Percentiles rank a stretch among this genome's conserved stretches.
These are phyloP conservation scores for Solanum dulcamara DNA, from an alignment of 257 asterid genomes.

Conservation along the genomic window DNA sequence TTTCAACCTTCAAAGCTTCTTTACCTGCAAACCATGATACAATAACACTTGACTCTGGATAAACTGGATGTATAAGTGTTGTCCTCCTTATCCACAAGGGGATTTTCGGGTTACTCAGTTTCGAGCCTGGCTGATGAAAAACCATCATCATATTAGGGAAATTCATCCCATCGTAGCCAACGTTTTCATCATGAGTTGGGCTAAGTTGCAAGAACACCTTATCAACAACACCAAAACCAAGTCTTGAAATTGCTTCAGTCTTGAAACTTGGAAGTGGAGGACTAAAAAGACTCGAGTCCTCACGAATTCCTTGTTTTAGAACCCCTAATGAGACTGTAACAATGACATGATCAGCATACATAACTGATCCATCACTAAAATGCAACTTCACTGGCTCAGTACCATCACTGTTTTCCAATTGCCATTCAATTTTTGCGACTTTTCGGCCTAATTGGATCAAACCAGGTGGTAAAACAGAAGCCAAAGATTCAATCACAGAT, in stretches of 20 bases:
- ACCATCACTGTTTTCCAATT: not conserved
- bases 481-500: slow-evolving; percentile 41
- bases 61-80: slow-evolving; percentile 42
- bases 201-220: slow-evolving; percentile 53
- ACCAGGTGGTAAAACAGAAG: slow-evolving; percentile 61
- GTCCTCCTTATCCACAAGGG: slow-evolving; percentile 78
- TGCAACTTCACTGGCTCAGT: slow-evolving; percentile 53
- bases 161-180: not conserved
- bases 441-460: slow-evolving; percentile 44
- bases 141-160: slow-evolving; percentile 50
- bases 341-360: slow-evolving; percentile 67
- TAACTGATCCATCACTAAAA: slow-evolving; percentile 48
- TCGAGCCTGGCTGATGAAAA: slow-evolving; percentile 36
- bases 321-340: slow-evolving; percentile 81
- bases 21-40: slow-evolving; percentile 78
- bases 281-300: slow-evolving; percentile 31
- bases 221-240: slow-evolving; percentile 79
- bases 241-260: slow-evolving; percentile 47
- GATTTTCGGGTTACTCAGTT: slow-evolving; percentile 22
- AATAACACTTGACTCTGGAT: slow-evolving; percentile 34
- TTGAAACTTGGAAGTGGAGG: slow-evolving; percentile 62
- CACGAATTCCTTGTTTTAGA: slow-evolving; percentile 40
- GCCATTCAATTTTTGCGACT: slow-evolving; percentile 62
- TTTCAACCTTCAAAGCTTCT: slow-evolving; percentile 58
- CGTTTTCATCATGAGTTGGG: not conserved